These are phyloP conservation scores for Alternaria conjuncta DNA, from an alignment of 2,329 filamentous ascomycete genomes.

Conservation along the genomic window DNA sequence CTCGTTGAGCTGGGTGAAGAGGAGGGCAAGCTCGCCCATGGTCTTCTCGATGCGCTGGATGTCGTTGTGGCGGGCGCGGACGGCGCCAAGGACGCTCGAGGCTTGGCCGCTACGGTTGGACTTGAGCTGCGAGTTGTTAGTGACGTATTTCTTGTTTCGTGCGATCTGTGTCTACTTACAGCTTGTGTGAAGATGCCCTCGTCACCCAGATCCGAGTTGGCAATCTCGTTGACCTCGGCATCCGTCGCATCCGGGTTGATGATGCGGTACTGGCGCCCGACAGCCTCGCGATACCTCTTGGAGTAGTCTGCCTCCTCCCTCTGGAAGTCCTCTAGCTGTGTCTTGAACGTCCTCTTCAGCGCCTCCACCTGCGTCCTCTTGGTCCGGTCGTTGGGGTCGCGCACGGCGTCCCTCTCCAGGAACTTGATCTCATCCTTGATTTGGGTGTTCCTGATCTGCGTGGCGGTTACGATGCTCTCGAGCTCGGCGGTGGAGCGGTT, in stretches of 20 bases:
- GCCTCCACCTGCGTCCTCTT: constrained; percentile 74
- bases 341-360: constrained; percentile 75
- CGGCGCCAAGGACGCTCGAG: constrained; percentile 74
- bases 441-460: constrained; percentile 58
- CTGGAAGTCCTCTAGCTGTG: constrained; percentile 73
- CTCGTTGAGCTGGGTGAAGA: constrained; percentile 78
- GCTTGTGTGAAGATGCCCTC: constrained; percentile 84
- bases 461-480: constrained; percentile 73
- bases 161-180: constrained; percentile 58
- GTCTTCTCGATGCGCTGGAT: constrained; percentile 81
- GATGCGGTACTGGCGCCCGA: constrained; percentile 80
- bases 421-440: constrained; percentile 82
- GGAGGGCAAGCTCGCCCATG: constrained; percentile 69
- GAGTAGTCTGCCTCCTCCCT: constrained; percentile 74
- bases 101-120: constrained; percentile 77
- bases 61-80: constrained; percentile 83
- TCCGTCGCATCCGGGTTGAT: constrained; percentile 82
- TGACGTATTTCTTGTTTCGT: not conserved
- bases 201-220: constrained; percentile 74
- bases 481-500: constrained; percentile 60
- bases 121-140: constrained; percentile 63
- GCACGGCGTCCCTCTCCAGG: constrained; percentile 72
- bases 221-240: constrained; percentile 71
- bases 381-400: constrained; percentile 67
- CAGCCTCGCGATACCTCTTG: constrained; percentile 76